A percentile compares a stretch with the other conserved stretches of the same genome.
Conservation (phyloP, 805 yeast species). For the Pichia scutulata region DNA sequence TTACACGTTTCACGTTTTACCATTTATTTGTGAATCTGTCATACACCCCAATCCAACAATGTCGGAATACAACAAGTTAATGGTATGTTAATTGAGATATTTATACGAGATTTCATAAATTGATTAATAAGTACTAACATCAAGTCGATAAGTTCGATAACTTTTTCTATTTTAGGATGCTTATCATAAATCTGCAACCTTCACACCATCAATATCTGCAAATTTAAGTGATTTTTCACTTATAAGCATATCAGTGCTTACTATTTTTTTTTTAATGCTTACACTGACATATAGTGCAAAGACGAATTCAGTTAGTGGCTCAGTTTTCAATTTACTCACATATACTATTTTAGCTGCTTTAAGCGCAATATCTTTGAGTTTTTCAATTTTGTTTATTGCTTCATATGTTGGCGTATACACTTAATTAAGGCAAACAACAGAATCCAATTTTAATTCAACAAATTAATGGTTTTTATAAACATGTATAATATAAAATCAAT, state of each 20-base stretch:
- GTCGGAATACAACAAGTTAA: constrained; percentile 1
- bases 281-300: constrained; percentile 6
- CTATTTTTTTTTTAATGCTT: constrained; percentile 2
- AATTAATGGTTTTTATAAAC: background rate
- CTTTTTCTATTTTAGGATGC: background rate
- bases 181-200: background rate
- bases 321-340: background rate
- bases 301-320: background rate
- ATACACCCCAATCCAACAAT: background rate
- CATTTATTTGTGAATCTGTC: background rate
- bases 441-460: too few relatives aligned
- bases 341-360: constrained; percentile 16
- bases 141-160: background rate
- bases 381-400: constrained; percentile 25
- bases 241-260: background rate
- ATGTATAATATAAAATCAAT: background rate
- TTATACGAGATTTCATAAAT: too few relatives aligned
- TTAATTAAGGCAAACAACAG: constrained; percentile 1
- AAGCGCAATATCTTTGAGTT: constrained; percentile 20
- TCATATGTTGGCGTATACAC: constrained; percentile 28
- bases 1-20: background rate
- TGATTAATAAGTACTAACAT: background rate
- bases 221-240: background rate
- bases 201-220: constrained; percentile 1
- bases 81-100: constrained; percentile 1